phyloP scores from a whole-genome alignment of 495 filamentous ascomycete species.

The Penicillium flavigenum region DNA sequence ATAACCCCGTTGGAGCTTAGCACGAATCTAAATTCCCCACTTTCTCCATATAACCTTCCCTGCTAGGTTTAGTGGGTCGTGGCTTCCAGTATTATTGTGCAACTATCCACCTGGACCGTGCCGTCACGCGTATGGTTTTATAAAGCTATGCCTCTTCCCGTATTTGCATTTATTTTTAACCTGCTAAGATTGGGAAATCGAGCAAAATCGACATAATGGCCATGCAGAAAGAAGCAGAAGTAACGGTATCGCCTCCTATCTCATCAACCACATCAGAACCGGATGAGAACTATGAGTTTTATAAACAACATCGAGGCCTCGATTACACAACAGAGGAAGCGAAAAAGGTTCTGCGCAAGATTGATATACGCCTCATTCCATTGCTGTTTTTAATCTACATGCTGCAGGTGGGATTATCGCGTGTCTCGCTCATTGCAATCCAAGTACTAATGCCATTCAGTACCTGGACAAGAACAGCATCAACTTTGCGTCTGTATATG shows the following conservation, averaged over 20 bases:
- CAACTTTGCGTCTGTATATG: conserved; percentile 61
- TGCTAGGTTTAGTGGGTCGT: not conserved
- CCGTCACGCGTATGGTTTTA: not conserved
- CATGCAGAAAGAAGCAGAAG: conserved; percentile 19
- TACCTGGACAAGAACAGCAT: conserved; percentile 62
- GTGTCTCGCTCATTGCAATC: not conserved
- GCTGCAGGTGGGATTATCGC: conserved; percentile 26
- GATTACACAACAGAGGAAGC: conserved; percentile 48
- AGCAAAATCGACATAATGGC: not conserved
- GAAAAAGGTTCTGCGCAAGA: conserved; percentile 51
- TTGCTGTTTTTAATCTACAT: conserved; percentile 57
- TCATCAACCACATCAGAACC: conserved; percentile 17
- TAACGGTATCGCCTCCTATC: conserved; percentile 10
- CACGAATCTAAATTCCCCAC: conserved; percentile 4
- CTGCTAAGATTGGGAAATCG: not conserved
- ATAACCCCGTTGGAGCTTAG: not conserved
- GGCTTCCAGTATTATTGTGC: not conserved
- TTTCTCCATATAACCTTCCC: conserved; percentile 1
- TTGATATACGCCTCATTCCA: conserved; percentile 55
- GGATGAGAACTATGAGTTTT: conserved; percentile 31
- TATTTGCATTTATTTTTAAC: not conserved
- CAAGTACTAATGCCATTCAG: conserved; percentile 31
- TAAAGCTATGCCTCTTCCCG: not conserved
- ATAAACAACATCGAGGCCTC: conserved; percentile 20
- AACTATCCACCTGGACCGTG: conserved; percentile 4